Percentiles rank a stretch among this genome's conserved stretches.
Evolutionary conservation across 371 early-diverging fungal genomes (phyloP).

Genomic region (Capillidium rhysosporum): DNA sequence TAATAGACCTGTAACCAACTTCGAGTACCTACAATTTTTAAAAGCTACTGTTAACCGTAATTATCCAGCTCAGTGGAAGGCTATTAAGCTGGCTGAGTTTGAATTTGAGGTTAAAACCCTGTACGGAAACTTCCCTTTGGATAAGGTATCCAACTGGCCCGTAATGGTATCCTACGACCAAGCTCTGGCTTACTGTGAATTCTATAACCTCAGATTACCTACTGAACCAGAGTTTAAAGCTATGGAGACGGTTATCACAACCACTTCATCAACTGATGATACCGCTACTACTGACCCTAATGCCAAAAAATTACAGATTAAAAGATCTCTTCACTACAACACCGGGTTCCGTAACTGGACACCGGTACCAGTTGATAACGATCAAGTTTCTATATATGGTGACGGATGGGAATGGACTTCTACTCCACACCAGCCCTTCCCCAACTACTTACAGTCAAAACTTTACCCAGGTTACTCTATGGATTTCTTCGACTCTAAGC

Average conservation of each 20-base stretch:
- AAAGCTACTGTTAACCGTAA: conserved; percentile 9
- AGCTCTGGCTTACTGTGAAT: conserved; percentile 39
- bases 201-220: conserved; percentile 31
- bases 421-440: conserved; percentile 29
- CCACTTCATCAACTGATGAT: neutral
- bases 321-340: neutral
- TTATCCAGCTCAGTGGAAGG: conserved; percentile 28
- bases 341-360: conserved; percentile 35
- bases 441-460: conserved; percentile 33
- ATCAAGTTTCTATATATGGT: conserved; percentile 25
- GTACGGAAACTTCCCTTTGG: conserved; percentile 32
- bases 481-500: conserved; percentile 81
- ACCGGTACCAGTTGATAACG: conserved; percentile 19
- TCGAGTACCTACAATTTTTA: conserved; percentile 45
- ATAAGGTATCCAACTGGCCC: conserved; percentile 42
- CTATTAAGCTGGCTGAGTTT: neutral
- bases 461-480: conserved; percentile 75
- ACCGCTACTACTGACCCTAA: neutral
- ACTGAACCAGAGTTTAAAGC: conserved; percentile 39
- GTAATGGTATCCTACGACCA: conserved; percentile 46
- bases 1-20: conserved; percentile 57
- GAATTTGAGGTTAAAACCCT: conserved; percentile 28
- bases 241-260: conserved; percentile 5
- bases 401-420: conserved; percentile 76
- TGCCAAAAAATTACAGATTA: neutral